phyloP scores from a whole-genome alignment of 2,329 filamentous ascomycete species.

The Verticillium longisporum region DNA sequence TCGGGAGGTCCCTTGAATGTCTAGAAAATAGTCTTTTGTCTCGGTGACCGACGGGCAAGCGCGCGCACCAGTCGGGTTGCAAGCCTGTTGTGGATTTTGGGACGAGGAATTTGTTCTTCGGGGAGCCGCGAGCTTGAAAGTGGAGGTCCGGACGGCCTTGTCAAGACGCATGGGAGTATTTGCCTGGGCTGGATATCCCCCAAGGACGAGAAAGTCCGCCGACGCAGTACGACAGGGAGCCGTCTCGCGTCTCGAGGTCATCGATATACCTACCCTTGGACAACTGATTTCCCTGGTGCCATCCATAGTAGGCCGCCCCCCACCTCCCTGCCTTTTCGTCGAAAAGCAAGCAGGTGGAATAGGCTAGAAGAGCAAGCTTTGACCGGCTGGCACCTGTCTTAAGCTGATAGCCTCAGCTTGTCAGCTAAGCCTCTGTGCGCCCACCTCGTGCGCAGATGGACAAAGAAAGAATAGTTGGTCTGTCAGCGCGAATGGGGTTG shows the following conservation, averaged over 20 bases:
- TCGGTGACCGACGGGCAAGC: not conserved
- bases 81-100: not conserved
- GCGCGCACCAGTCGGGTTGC: not conserved
- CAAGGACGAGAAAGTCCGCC: too few species aligned
- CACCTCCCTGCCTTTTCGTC: not conserved
- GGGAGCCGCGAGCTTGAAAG: not conserved
- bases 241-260: too few species aligned
- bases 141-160: not conserved
- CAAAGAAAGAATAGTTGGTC: not conserved
- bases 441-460: not conserved
- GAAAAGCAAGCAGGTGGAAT: not conserved
- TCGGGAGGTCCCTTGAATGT: not conserved
- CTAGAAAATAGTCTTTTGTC: not conserved
- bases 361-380: not conserved
- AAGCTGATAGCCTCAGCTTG: not conserved
- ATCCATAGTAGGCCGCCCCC: too few species aligned
- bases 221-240: too few species aligned
- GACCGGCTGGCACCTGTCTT: not conserved
- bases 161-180: not conserved
- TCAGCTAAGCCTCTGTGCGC: not conserved
- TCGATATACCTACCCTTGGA: too few species aligned
- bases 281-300: too few species aligned
- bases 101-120: not conserved
- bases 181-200: not conserved
- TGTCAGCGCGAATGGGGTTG: too few species aligned